A percentile compares a stretch with the other conserved stretches of the same genome.
Evolutionary conservation across 768 basidiomycete genomes (phyloP).

Genomic region (Strobilomyces confusus): DNA sequence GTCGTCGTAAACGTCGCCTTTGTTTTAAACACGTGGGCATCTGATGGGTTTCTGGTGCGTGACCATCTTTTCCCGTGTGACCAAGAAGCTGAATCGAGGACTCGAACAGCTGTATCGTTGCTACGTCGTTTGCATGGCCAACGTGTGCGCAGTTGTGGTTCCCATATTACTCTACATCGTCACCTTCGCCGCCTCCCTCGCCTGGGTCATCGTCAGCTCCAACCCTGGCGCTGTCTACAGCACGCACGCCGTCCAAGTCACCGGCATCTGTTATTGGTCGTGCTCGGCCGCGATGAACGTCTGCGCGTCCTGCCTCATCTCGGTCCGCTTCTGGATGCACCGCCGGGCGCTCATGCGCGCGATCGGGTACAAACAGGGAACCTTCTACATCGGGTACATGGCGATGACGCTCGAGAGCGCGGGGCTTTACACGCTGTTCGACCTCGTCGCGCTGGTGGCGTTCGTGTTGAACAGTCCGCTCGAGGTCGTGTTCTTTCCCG

Average conservation of each 20-base stretch:
- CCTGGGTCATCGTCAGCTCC: constrained; percentile 14
- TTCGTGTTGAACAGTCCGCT: constrained; percentile 22
- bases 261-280: constrained; percentile 13
- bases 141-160: neutral
- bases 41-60: constrained; percentile 24
- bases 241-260: constrained; percentile 9
- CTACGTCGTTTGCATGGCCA: constrained; percentile 17
- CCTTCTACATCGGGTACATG: constrained; percentile 23
- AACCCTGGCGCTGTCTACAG: constrained; percentile 17
- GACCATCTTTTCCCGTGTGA: too few species aligned
- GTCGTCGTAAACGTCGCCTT: constrained; percentile 10
- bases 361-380: constrained; percentile 9
- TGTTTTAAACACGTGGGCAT: constrained; percentile 20
- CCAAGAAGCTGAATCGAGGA: neutral
- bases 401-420: constrained; percentile 27
- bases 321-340: constrained; percentile 16
- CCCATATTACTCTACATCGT: constrained; percentile 15
- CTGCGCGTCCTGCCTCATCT: constrained; percentile 14
- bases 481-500: constrained; percentile 21
- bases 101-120: constrained; percentile 20
- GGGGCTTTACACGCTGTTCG: constrained; percentile 12
- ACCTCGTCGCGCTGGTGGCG: constrained; percentile 8
- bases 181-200: constrained; percentile 14
- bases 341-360: constrained; percentile 10
- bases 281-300: constrained; percentile 17